Evolutionary conservation across 805 yeast species (phyloP).

Genomic region (Lachancea mirantina): DNA sequence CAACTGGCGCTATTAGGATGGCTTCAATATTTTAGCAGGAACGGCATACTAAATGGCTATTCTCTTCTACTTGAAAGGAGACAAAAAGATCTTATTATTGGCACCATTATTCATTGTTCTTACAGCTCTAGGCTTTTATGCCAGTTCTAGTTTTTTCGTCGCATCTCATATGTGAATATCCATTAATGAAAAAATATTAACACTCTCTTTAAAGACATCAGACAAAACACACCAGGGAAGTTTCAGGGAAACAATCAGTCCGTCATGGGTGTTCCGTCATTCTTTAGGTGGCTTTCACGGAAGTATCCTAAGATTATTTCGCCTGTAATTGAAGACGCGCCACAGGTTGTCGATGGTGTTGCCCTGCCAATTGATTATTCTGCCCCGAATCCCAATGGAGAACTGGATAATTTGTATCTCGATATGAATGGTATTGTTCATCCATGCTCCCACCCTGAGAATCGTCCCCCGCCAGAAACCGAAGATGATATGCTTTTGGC

Average conservation of each 20-base stretch:
- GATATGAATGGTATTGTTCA: constrained; percentile 99
- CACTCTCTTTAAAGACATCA: too few species aligned
- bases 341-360: constrained; percentile 51
- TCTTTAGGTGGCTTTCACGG: constrained; percentile 89
- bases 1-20: too few species aligned
- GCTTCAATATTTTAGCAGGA: too few species aligned
- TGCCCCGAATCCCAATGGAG: constrained; percentile 90
- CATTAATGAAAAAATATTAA: too few species aligned
- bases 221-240: too few species aligned
- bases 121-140: too few species aligned
- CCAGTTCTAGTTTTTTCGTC: too few species aligned
- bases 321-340: constrained; percentile 75
- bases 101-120: too few species aligned
- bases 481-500: constrained; percentile 97
- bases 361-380: constrained; percentile 59
- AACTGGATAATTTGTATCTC: constrained; percentile 82
- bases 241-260: not conserved
- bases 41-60: too few species aligned
- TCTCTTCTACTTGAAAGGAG: too few species aligned
- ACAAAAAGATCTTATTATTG: too few species aligned
- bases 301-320: constrained; percentile 92
- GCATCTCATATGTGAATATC: too few species aligned
- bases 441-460: constrained; percentile 98
- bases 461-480: constrained; percentile 89
- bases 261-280: constrained; percentile 92